Evolutionary conservation across 441 rosid species (phyloP).

Genomic region (Isatis lusitanica): DNA sequence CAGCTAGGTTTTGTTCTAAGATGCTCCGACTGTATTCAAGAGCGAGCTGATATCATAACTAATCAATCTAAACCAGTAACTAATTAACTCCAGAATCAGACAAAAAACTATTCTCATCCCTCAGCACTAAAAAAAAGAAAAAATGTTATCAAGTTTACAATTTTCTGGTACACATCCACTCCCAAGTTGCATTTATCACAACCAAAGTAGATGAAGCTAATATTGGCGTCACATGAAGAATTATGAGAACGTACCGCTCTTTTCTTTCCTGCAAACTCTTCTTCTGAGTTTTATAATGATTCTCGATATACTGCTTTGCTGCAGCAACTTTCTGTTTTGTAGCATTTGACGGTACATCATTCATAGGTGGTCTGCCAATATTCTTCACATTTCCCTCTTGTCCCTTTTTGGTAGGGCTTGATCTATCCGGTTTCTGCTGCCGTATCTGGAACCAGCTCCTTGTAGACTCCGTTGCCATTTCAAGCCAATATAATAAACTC

Average conservation of each 20-base stretch:
- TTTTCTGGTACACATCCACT: background rate
- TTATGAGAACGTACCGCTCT: constrained; percentile 41
- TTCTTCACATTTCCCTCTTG: constrained; percentile 39
- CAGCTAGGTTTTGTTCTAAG: constrained; percentile 47
- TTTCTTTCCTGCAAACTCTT: constrained; percentile 50
- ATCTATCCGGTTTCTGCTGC: constrained; percentile 40
- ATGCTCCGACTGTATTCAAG: constrained; percentile 37
- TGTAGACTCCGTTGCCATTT: constrained; percentile 43
- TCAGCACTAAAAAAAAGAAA: background rate
- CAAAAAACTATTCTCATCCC: background rate
- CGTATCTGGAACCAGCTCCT: constrained; percentile 50
- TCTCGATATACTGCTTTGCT: constrained; percentile 53
- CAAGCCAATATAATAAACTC: constrained; percentile 21
- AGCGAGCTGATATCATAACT: constrained; percentile 15
- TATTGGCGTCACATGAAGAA: background rate
- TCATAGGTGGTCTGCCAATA: constrained; percentile 38
- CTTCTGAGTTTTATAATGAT: constrained; percentile 49
- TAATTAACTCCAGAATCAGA: background rate
- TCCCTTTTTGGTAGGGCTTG: constrained; percentile 38
- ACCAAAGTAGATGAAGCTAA: background rate
- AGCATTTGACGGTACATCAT: constrained; percentile 45
- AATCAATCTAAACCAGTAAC: constrained; percentile 4
- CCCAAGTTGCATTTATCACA: background rate
- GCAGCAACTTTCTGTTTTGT: constrained; percentile 54
- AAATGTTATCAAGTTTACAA: background rate